Evolutionary conservation across 305 asterid species (phyloP).

Genomic region (Nicotiana rustica): DNA sequence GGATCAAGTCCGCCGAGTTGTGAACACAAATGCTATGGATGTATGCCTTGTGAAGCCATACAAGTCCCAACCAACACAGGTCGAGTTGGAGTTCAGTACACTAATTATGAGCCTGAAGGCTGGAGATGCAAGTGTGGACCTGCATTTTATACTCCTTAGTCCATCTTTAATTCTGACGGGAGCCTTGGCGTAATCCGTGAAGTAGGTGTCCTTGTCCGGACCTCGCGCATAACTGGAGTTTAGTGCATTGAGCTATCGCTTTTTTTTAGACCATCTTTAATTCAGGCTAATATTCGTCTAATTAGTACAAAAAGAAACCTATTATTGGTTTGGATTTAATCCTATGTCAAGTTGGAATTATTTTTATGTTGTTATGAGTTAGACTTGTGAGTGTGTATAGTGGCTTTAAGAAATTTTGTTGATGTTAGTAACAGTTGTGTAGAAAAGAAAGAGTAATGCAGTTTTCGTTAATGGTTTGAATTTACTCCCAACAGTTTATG

Average conservation of each 20-base stretch:
- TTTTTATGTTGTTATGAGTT: constrained; percentile 1
- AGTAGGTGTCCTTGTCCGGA: no score
- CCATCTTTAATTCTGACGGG: not conserved
- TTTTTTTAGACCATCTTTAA: no score
- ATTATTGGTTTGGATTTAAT: not conserved
- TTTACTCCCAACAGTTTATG: not conserved
- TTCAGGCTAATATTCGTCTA: not conserved
- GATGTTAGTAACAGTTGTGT: not conserved
- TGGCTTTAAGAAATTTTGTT: not conserved
- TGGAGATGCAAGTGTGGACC: constrained; percentile 98
- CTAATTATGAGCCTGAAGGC: constrained; percentile 90
- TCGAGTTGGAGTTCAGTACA: constrained; percentile 64
- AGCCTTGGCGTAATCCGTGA: no score
- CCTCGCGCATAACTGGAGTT: no score
- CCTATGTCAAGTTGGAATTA: constrained; percentile 16
- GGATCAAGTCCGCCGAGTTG: constrained; percentile 91
- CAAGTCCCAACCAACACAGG: constrained; percentile 76
- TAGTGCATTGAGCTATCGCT: no score
- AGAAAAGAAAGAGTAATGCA: not conserved
- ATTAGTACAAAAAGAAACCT: not conserved
- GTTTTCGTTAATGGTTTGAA: constrained; percentile 11
- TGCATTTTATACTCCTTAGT: constrained; percentile 61
- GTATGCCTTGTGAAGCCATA: constrained; percentile 85
- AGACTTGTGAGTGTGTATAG: constrained; percentile 9
- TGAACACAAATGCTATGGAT: constrained; percentile 83